phyloP scores from a whole-genome alignment of 2,329 filamentous ascomycete genomes.

The Hymenoscyphus fraxineus region DNA sequence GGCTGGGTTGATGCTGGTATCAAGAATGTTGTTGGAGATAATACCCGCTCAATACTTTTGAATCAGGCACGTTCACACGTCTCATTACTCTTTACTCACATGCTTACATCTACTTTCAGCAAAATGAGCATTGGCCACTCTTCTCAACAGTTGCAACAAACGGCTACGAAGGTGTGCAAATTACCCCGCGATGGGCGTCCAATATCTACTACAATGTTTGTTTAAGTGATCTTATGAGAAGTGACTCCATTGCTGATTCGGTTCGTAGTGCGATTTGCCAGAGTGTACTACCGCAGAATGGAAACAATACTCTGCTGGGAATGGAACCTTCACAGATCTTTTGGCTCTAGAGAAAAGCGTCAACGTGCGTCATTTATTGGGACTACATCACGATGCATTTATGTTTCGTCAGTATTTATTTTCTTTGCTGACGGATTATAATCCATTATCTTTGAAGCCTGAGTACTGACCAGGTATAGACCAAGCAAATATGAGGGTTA shows the following conservation, averaged over 20 bases:
- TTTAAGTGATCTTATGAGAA: not conserved
- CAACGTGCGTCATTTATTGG: conserved; percentile 53
- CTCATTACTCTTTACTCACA: not conserved
- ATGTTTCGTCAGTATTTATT: conserved; percentile 50
- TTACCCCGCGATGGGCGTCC: conserved; percentile 53
- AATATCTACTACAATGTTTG: conserved; percentile 15
- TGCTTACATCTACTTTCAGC: conserved; percentile 5
- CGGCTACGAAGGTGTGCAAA: conserved; percentile 51
- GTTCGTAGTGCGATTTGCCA: conserved; percentile 10
- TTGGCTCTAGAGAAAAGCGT: conserved; percentile 47
- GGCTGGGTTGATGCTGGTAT: conserved; percentile 59
- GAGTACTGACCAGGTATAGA: too few species aligned
- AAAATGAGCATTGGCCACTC: conserved; percentile 48
- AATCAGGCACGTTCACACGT: conserved; percentile 41
- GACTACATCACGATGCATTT: conserved; percentile 38
- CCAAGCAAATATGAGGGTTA: conserved; percentile 52
- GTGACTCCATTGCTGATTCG: not conserved
- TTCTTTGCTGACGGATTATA: too few species aligned
- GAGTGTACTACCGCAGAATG: conserved; percentile 55
- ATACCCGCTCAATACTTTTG: conserved; percentile 51
- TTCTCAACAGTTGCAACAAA: conserved; percentile 49
- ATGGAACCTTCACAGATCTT: conserved; percentile 49
- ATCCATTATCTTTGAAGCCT: conserved; percentile 41
- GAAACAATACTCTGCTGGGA: conserved; percentile 50
- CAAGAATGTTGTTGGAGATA: conserved; percentile 57